A percentile compares a stretch with the other conserved stretches of the same genome.
Evolutionary conservation across 306 rosid genomes (phyloP).

Genomic region (Hippophae gyantsensis): DNA sequence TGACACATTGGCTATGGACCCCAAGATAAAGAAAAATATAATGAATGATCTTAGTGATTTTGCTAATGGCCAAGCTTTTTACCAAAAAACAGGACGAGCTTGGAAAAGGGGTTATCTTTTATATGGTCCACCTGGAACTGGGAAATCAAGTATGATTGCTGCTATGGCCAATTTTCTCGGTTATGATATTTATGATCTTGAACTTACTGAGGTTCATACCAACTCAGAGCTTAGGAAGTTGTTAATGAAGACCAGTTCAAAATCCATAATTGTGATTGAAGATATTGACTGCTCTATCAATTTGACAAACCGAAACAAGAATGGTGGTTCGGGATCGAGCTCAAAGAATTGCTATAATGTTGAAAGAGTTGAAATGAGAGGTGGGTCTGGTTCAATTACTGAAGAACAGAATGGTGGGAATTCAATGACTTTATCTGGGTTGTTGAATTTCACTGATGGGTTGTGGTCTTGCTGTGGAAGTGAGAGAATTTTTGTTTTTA

Average conservation of each 20-base stretch:
- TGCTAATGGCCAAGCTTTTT: constrained; percentile 65
- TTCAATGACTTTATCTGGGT: constrained; percentile 76
- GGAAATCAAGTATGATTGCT: constrained; percentile 91
- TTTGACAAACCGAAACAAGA: constrained; percentile 46
- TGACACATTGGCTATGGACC: constrained; percentile 91
- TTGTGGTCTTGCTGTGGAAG: constrained; percentile 98
- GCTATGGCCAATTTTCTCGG: constrained; percentile 91
- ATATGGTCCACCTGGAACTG: constrained; percentile 91
- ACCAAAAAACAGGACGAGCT: constrained; percentile 82
- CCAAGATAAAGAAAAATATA: constrained; percentile 42
- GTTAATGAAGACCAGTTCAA: constrained; percentile 87
- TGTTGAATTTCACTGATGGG: constrained; percentile 88
- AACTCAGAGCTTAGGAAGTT: constrained; percentile 82
- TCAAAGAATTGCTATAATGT: constrained; percentile 29
- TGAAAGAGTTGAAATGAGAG: background rate
- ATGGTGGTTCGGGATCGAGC: background rate
- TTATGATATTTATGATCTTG: constrained; percentile 83
- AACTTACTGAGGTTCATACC: constrained; percentile 78
- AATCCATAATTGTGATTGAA: constrained; percentile 80
- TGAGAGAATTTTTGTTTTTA: constrained; percentile 88
- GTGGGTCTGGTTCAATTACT: constrained; percentile 9
- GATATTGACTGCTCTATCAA: constrained; percentile 87
- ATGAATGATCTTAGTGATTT: constrained; percentile 77
- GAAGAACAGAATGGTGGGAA: constrained; percentile 53
- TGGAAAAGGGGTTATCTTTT: constrained; percentile 93